phyloP scores from a whole-genome alignment of 768 basidiomycete genomes.

The Trametes coccinea region DNA sequence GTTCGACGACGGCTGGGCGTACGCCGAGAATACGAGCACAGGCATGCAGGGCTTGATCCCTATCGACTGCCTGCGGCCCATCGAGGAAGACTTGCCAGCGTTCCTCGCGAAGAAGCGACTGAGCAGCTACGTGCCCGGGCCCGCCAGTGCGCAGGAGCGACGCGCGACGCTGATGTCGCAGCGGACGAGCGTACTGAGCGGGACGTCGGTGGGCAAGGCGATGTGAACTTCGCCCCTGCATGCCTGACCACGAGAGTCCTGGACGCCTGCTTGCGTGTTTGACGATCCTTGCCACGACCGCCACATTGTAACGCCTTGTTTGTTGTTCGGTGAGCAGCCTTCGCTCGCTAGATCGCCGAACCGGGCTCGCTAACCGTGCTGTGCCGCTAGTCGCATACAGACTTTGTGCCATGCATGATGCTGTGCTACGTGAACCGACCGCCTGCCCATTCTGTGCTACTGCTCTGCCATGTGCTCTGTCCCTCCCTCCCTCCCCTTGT shows the following conservation, averaged over 20 bases:
- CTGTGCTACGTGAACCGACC: background rate
- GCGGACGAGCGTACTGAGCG: slow-evolving; percentile 14
- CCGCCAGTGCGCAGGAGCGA: background rate
- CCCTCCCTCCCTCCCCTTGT: background rate
- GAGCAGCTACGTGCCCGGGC: slow-evolving; percentile 36
- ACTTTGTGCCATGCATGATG: slow-evolving; percentile 2
- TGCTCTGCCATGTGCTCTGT: slow-evolving; percentile 5
- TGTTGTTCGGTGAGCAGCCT: background rate
- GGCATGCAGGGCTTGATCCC: slow-evolving; percentile 56
- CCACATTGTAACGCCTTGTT: background rate
- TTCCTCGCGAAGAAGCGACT: slow-evolving; percentile 53
- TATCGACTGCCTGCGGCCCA: slow-evolving; percentile 62
- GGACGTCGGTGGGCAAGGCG: slow-evolving; percentile 15
- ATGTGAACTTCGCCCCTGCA: background rate
- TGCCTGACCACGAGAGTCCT: background rate
- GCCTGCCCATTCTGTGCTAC: background rate
- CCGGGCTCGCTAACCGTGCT: background rate
- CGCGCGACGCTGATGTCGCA: slow-evolving; percentile 3
- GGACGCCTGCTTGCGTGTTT: background rate
- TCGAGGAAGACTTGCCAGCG: slow-evolving; percentile 45
- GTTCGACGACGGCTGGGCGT: slow-evolving; percentile 74
- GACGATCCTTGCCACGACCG: slow-evolving; percentile 1
- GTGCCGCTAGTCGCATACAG: background rate
- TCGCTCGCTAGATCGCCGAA: background rate
- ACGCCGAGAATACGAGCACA: slow-evolving; percentile 50